These are phyloP conservation scores for Penicillium cataractarum DNA, from an alignment of 495 filamentous ascomycete species.

Conservation along the genomic window DNA sequence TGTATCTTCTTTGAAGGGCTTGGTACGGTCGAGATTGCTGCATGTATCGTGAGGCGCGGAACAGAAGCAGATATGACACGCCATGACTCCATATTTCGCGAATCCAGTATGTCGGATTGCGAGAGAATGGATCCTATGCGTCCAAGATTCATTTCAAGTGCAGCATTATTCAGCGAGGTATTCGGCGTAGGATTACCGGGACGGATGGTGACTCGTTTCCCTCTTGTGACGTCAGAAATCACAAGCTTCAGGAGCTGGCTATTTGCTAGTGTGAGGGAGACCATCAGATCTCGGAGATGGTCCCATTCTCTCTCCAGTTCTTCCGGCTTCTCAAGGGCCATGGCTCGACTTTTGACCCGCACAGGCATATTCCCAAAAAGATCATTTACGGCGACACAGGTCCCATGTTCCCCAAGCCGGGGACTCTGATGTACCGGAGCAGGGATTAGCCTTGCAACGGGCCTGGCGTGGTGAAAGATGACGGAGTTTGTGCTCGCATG, in stretches of 20 bases:
- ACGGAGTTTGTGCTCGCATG: conserved; percentile 70
- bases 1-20: conserved; percentile 72
- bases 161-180: background rate
- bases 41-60: conserved; percentile 60
- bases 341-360: conserved; percentile 79
- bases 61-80: conserved; percentile 67
- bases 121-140: conserved; percentile 59
- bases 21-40: conserved; percentile 71
- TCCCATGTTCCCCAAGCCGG: conserved; percentile 65
- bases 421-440: conserved; percentile 65
- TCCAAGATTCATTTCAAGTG: conserved; percentile 27
- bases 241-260: conserved; percentile 37
- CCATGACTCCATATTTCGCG: conserved; percentile 59
- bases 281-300: conserved; percentile 58
- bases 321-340: conserved; percentile 46
- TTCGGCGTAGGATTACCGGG: conserved; percentile 3
- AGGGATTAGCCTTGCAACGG: conserved; percentile 69
- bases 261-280: conserved; percentile 68
- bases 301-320: conserved; percentile 74
- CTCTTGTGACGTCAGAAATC: conserved; percentile 35
- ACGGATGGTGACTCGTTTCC: conserved; percentile 37
- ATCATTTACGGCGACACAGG: conserved; percentile 77
- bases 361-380: conserved; percentile 97
- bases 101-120: conserved; percentile 65
- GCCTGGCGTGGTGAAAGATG: conserved; percentile 69